Conservation (phyloP, 495 filamentous ascomycete genomes). For the Penicillium lividum region DNA sequence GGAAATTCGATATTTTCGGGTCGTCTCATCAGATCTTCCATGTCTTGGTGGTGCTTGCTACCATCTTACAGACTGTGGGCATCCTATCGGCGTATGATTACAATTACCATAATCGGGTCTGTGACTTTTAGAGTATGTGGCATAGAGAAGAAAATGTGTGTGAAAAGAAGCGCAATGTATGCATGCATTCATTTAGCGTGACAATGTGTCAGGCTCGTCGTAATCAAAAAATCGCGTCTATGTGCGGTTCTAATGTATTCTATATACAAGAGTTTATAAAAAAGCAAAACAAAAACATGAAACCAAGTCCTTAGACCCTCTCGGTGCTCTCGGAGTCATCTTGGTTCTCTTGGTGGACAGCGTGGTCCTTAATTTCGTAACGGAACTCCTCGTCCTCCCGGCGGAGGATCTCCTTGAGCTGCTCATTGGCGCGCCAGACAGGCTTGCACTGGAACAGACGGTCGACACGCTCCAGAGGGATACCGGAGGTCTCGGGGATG, state of each 20-base stretch:
- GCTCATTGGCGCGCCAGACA: slow-evolving; percentile 53
- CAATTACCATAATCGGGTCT: slow-evolving; percentile 9
- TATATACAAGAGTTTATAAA: slow-evolving; percentile 14
- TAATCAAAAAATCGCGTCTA: slow-evolving; percentile 13
- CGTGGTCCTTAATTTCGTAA: slow-evolving; percentile 45
- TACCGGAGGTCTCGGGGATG: slow-evolving; percentile 66
- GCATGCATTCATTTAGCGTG: slow-evolving; percentile 12
- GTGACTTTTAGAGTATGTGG: background rate
- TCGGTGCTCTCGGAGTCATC: background rate
- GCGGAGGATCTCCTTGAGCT: slow-evolving; percentile 51
- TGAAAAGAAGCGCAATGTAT: slow-evolving; percentile 9
- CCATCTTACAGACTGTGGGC: background rate
- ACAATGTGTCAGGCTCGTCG: slow-evolving; percentile 11
- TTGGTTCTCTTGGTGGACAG: slow-evolving; percentile 20
- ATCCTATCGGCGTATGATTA: slow-evolving; percentile 9
- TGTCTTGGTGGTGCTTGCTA: slow-evolving; percentile 13
- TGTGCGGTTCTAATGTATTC: slow-evolving; percentile 10
- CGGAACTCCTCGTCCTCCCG: slow-evolving; percentile 54
- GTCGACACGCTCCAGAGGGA: slow-evolving; percentile 54
- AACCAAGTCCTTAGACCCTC: slow-evolving; percentile 2
- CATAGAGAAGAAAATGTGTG: background rate
- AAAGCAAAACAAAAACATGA: background rate
- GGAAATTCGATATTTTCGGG: slow-evolving; percentile 11
- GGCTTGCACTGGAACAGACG: slow-evolving; percentile 60
- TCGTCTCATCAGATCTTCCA: slow-evolving; percentile 15